phyloP scores from a whole-genome alignment of 78 protist species.

The Polysphondylium violaceum region DNA sequence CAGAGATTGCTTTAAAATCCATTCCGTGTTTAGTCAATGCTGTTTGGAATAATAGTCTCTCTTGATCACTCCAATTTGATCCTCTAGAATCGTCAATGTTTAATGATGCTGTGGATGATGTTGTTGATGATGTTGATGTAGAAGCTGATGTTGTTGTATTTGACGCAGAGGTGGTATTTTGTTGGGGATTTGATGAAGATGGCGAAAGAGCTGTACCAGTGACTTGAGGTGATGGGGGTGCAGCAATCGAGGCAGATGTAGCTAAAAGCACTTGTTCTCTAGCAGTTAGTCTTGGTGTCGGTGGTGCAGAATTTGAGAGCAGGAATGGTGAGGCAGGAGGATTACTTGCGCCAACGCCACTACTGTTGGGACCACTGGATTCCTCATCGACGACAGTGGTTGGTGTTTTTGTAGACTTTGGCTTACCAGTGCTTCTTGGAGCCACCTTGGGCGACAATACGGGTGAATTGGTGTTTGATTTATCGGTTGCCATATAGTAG shows the following conservation, averaged over 20 bases:
- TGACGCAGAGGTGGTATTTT: neutral
- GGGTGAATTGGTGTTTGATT: constrained; percentile 16
- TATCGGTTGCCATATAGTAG: constrained; percentile 18
- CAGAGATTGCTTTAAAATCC: constrained; percentile 60
- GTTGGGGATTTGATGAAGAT: neutral
- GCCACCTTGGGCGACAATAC: constrained; percentile 21
- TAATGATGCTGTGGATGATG: neutral
- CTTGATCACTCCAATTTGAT: constrained; percentile 38
- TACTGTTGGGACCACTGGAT: neutral
- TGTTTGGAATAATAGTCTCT: constrained; percentile 22
- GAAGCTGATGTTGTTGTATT: neutral
- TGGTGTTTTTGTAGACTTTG: neutral
- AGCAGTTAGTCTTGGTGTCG: constrained; percentile 52
- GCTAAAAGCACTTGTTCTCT: constrained; percentile 56
- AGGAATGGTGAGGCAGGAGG: constrained; percentile 2
- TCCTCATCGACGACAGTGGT: neutral
- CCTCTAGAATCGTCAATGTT: neutral
- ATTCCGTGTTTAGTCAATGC: constrained; percentile 19
- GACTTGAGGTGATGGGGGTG: constrained; percentile 2
- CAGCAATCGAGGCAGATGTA: neutral
- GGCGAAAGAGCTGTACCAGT: neutral
- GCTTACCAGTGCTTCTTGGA: neutral
- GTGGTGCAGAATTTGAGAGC: neutral
- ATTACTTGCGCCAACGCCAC: neutral
- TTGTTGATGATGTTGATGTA: neutral